Evolutionary conservation across 805 yeast species (phyloP).

Genomic region (Candida parachauliodes): DNA sequence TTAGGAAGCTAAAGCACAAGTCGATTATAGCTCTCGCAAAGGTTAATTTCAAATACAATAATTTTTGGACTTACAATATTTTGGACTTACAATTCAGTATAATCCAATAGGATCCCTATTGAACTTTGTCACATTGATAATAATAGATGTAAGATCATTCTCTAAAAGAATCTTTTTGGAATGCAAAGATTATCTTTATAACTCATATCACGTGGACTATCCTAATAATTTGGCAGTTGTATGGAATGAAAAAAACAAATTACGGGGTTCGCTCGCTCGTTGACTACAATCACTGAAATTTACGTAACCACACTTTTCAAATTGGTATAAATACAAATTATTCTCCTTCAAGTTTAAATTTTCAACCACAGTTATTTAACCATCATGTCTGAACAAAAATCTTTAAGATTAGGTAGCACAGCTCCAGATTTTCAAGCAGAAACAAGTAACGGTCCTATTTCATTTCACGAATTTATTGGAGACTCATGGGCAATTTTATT

Average conservation of each 20-base stretch:
- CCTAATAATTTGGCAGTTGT: background rate
- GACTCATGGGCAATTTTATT: slow-evolving; percentile 85
- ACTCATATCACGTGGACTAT: slow-evolving; percentile 4
- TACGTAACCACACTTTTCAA: slow-evolving; percentile 1
- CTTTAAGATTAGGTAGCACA: slow-evolving; percentile 67
- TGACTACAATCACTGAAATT: too few relatives aligned
- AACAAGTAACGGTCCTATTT: slow-evolving; percentile 77
- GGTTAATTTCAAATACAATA: too few relatives aligned
- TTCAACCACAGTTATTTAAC: background rate
- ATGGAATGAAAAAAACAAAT: background rate
- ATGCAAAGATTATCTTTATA: too few relatives aligned
- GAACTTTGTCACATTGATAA: too few relatives aligned
- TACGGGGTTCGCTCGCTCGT: slow-evolving; percentile 4
- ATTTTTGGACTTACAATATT: too few relatives aligned
- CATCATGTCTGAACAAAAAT: slow-evolving; percentile 15
- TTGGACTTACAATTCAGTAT: too few relatives aligned
- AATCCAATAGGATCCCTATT: too few relatives aligned
- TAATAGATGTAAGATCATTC: too few relatives aligned
- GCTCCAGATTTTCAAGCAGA: slow-evolving; percentile 89
- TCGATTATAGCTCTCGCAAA: too few relatives aligned
- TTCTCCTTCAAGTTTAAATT: background rate
- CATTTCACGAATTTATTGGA: slow-evolving; percentile 85
- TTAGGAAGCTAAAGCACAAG: too few relatives aligned
- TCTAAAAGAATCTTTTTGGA: too few relatives aligned
- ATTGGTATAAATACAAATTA: background rate